These are phyloP conservation scores for Ulota crispa DNA, from an alignment of 225 moss, liverwort and hornwort species.

Conservation along the genomic window DNA sequence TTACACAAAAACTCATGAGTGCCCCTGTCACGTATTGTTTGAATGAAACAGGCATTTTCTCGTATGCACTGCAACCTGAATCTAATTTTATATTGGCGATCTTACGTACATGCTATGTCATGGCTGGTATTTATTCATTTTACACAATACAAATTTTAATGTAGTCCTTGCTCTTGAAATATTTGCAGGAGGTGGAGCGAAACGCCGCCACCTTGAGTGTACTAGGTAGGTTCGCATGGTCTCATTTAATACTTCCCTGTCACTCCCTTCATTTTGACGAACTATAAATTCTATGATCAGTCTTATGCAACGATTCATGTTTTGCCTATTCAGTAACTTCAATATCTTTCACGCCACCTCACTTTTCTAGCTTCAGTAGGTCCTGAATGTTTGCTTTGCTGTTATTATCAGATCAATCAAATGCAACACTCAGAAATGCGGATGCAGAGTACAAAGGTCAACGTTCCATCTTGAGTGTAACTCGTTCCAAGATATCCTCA, in stretches of 20 bases:
- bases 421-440: slow-evolving; percentile 42
- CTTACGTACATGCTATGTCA: neutral
- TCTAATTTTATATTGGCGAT: neutral
- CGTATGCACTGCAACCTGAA: neutral
- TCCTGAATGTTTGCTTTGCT: slow-evolving; percentile 1
- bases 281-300: neutral
- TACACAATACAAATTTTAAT: neutral
- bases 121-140: neutral
- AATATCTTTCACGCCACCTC: neutral
- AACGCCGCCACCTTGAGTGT: slow-evolving; percentile 72
- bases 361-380: neutral
- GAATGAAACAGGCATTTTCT: neutral
- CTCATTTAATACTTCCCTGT: neutral
- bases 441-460: slow-evolving; percentile 58
- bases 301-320: neutral
- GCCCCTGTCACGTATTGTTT: neutral
- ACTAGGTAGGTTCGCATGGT: slow-evolving; percentile 56
- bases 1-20: neutral
- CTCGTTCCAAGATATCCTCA: slow-evolving; percentile 46
- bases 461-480: slow-evolving; percentile 44
- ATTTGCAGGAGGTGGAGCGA: slow-evolving; percentile 89
- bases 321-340: neutral
- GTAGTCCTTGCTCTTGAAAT: neutral
- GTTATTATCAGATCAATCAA: slow-evolving; percentile 47
- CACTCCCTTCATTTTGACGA: neutral